Base-by-base conservation (phyloP, 2,329 filamentous ascomycete species). In the Fusarium sp. region DNA sequence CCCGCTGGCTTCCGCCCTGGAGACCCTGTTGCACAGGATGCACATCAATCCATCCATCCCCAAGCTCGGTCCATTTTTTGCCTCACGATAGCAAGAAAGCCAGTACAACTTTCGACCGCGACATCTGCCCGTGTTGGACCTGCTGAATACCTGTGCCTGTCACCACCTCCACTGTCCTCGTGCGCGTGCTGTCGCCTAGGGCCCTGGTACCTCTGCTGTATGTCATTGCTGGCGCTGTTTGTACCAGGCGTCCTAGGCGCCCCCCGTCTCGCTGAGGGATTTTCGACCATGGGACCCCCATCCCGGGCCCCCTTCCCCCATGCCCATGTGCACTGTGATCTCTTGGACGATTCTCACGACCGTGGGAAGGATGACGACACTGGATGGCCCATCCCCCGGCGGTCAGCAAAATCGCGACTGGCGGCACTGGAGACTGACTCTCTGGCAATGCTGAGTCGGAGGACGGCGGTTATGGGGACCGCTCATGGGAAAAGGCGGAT, bases 341-440 rank as follows among this genome's bases (percentile, higher is more conserved):
- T 73, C 75, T 71, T 42, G 63, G 64, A 66, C 27, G 70, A 70
- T 70, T 61, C 67, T 71, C 66, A 51, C 58, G 71, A 71, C 71
- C 49, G 61, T 58, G 55, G 17, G 53, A 62, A 61, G 35, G 36
- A 78, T 78, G 76, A 78, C 76, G 76, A 78, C 76, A 78, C 72
- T 75, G 76, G 70, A 40, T 66, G 55, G 62, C 17, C 69, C 63
- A 68, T 67, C 69, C 70, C 44, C 63, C 60, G 76, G 76, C 76
- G 76, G 76, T 78, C 76, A 78, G 76, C 75, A 64, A 73, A 76
- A 77, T 69, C 71, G 53, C 72, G 72, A 76, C 75, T 76, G 71
- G 70, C 73, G 70, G 70, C 58, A 70, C 72, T 72, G 71, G 72
- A 74, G 68, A 72, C 44, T 24, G 38, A 53, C 27, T 53, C 46